These are phyloP conservation scores for Torulaspora quercuum DNA, from an alignment of 805 yeast genomes.

Conservation along the genomic window DNA sequence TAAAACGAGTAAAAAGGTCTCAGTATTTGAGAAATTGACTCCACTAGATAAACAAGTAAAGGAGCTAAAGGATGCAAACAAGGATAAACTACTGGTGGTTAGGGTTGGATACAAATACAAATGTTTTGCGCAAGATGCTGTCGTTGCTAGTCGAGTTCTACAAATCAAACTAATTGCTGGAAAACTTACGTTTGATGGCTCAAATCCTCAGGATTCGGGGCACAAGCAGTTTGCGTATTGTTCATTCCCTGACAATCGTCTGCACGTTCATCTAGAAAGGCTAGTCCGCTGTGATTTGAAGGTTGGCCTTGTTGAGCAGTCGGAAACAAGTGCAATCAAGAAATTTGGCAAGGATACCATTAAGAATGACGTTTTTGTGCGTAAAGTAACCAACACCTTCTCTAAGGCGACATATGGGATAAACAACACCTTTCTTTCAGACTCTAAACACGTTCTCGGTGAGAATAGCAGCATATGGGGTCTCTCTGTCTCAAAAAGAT, in stretches of 20 bases:
- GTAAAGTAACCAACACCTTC: constrained; percentile 67
- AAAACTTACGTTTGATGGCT: constrained; percentile 49
- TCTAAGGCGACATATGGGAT: constrained; percentile 74
- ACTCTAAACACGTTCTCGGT: constrained; percentile 32
- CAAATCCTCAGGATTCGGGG: constrained; percentile 46
- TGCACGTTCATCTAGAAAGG: constrained; percentile 73
- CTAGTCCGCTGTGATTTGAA: constrained; percentile 68
- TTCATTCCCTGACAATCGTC: constrained; percentile 73
- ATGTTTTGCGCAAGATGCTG: constrained; percentile 83
- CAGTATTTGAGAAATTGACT: constrained; percentile 43
- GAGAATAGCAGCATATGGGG: constrained; percentile 33
- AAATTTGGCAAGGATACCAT: constrained; percentile 41
- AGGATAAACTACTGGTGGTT: constrained; percentile 69
- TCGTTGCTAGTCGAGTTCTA: constrained; percentile 57
- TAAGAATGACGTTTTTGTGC: constrained; percentile 56
- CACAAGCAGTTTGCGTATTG: constrained; percentile 72
- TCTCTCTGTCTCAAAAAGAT: constrained; percentile 5
- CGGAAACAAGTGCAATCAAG: constrained; percentile 76
- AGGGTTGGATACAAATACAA: constrained; percentile 93
- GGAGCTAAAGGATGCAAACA: constrained; percentile 56
- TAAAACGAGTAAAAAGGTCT: not conserved
- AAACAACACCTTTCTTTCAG: constrained; percentile 49
- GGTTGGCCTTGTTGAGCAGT: constrained; percentile 84
- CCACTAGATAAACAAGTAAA: constrained; percentile 80
- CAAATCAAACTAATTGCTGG: constrained; percentile 75